A percentile compares a stretch with the other conserved stretches of the same genome.
Evolutionary conservation across 2,329 filamentous ascomycete genomes (phyloP).

Genomic region (Cordyceps cicadae): DNA sequence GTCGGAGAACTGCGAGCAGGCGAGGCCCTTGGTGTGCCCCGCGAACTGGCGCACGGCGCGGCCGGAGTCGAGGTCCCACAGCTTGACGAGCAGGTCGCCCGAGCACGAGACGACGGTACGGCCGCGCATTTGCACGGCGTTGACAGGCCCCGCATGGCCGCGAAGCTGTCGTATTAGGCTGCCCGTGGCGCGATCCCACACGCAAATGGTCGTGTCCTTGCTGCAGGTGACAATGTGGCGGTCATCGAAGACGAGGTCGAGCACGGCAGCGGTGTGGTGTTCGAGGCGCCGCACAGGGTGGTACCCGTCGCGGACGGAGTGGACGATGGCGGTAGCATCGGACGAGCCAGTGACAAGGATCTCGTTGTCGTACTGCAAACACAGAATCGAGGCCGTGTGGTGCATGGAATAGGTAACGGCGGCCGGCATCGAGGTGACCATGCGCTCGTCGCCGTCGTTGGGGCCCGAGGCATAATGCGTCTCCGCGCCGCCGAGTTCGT

Average conservation of each 20-base stretch:
- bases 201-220: constrained; percentile 87
- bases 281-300: constrained; percentile 68
- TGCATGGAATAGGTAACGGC: constrained; percentile 54
- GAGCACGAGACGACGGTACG: constrained; percentile 90
- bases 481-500: constrained; percentile 35
- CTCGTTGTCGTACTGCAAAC: constrained; percentile 85
- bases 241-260: constrained; percentile 89
- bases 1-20: constrained; percentile 92
- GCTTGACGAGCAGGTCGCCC: constrained; percentile 84
- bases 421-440: constrained; percentile 41
- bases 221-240: constrained; percentile 93
- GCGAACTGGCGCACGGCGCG: constrained; percentile 83
- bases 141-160: constrained; percentile 87
- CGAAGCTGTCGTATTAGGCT: constrained; percentile 66
- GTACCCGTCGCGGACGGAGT: constrained; percentile 73
- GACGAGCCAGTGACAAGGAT: constrained; percentile 95
- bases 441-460: constrained; percentile 41
- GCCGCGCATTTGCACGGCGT: constrained; percentile 89
- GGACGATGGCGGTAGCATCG: constrained; percentile 84
- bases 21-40: constrained; percentile 85
- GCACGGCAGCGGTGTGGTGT: constrained; percentile 77
- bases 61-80: constrained; percentile 91
- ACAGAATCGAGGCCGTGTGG: constrained; percentile 89
- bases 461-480: constrained; percentile 48
- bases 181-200: constrained; percentile 84